These are phyloP conservation scores for Phragmites australis DNA, from an alignment of 176 grass and related monocot species.

Conservation along the genomic window DNA sequence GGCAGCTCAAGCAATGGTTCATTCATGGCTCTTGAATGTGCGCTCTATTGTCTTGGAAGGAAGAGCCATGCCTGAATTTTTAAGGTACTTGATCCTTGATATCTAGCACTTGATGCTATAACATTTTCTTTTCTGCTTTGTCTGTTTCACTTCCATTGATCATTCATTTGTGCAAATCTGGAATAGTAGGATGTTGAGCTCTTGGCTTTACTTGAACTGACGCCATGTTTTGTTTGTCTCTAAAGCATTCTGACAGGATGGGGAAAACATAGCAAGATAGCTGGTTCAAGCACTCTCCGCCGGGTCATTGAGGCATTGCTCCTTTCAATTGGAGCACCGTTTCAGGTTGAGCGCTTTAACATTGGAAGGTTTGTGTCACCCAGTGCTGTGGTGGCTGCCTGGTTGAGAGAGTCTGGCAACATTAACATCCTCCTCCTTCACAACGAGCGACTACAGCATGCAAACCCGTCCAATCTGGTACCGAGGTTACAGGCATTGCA, in stretches of 20 bases:
- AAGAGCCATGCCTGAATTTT: slow-evolving; percentile 76
- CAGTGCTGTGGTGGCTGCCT: slow-evolving; percentile 74
- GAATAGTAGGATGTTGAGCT: neutral
- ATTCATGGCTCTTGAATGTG: slow-evolving; percentile 89
- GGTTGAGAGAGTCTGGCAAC: slow-evolving; percentile 73
- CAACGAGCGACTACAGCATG: slow-evolving; percentile 47
- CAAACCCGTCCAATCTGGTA: slow-evolving; percentile 42
- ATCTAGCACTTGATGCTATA: neutral
- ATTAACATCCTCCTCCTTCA: slow-evolving; percentile 72
- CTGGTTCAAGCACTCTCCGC: slow-evolving; percentile 79
- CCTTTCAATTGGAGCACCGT: slow-evolving; percentile 80
- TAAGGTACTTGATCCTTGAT: slow-evolving; percentile 59
- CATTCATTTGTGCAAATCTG: neutral
- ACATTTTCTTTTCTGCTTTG: too few relatives aligned
- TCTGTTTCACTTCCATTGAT: neutral
- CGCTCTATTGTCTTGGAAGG: slow-evolving; percentile 82
- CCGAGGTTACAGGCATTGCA: slow-evolving; percentile 69
- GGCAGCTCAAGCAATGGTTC: slow-evolving; percentile 92
- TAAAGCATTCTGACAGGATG: slow-evolving; percentile 94
- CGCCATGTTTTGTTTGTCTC: neutral
- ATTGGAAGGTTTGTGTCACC: slow-evolving; percentile 84
- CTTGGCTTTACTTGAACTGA: slow-evolving; percentile 1
- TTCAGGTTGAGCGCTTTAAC: slow-evolving; percentile 84
- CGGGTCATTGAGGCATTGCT: slow-evolving; percentile 66
- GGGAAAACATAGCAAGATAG: slow-evolving; percentile 96